phyloP scores from a whole-genome alignment of 2,329 filamentous ascomycete genomes.

The Didymella keratinophila region DNA sequence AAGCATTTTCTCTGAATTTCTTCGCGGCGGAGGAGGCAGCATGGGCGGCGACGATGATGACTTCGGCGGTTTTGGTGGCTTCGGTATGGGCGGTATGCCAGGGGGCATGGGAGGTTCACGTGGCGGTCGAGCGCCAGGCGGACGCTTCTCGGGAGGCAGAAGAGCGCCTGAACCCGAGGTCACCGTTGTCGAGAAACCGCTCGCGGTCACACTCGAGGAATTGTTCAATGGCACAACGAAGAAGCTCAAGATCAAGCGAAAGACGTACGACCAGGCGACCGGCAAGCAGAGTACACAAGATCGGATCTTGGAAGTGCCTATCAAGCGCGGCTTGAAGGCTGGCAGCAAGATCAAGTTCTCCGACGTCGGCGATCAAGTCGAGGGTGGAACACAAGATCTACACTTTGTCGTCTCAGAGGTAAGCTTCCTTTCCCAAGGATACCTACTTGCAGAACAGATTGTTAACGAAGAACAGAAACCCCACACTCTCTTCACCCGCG shows the following conservation, averaged over 20 bases:
- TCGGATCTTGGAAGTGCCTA: conserved; percentile 90
- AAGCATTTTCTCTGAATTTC: conserved; percentile 84
- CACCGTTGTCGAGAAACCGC: conserved; percentile 84
- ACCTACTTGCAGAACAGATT: not conserved
- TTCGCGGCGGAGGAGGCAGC: conserved; percentile 65
- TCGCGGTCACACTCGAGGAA: conserved; percentile 86
- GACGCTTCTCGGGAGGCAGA: conserved; percentile 50
- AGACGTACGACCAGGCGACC: conserved; percentile 82
- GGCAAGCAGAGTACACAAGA: conserved; percentile 89
- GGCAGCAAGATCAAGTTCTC: conserved; percentile 99
- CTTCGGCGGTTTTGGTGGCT: conserved; percentile 55
- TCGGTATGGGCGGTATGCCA: conserved; percentile 47
- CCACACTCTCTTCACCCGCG: conserved; percentile 82
- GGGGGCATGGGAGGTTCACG: conserved; percentile 41
- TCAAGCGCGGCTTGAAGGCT: conserved; percentile 94
- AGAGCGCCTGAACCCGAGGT: conserved; percentile 77
- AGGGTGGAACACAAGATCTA: conserved; percentile 92
- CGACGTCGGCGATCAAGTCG: conserved; percentile 96
- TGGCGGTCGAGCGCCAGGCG: conserved; percentile 44
- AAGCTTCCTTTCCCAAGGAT: conserved; percentile 50
- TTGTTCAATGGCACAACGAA: conserved; percentile 86
- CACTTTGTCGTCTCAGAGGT: conserved; percentile 96
- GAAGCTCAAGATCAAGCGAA: conserved; percentile 98
- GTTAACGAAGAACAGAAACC: conserved; percentile 70
- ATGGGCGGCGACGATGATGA: conserved; percentile 65